Evolutionary conservation across 345 rosid species (phyloP).

Genomic region (Mangifera indica): DNA sequence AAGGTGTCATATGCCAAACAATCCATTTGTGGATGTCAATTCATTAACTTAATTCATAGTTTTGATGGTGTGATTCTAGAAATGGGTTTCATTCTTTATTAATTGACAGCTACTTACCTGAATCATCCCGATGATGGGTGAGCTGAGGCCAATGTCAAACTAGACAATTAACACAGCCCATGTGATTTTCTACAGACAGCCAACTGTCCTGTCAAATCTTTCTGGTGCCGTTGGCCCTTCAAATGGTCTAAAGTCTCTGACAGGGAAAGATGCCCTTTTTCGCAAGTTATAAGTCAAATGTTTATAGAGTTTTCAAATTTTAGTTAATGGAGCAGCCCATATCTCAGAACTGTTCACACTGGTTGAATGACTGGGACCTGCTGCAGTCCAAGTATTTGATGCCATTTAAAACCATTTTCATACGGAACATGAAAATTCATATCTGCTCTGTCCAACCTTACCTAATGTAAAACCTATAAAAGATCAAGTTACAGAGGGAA

Average conservation of each 20-base stretch:
- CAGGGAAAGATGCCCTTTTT: not conserved
- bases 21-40: not conserved
- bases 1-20: no score
- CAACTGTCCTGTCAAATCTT: not conserved
- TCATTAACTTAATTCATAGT: not conserved
- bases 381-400: not conserved
- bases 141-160: not conserved
- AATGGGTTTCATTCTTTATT: not conserved
- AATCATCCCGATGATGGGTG: not conserved
- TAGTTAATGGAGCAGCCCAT: constrained; percentile 27
- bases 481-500: not conserved
- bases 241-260: not conserved
- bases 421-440: not conserved
- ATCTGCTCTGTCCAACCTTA: not conserved
- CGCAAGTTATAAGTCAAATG: not conserved
- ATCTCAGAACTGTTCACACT: not conserved
- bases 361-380: not conserved
- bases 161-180: not conserved
- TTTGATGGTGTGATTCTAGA: not conserved
- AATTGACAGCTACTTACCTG: not conserved
- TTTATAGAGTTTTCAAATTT: not conserved
- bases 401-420: not conserved
- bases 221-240: not conserved
- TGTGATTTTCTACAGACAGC: not conserved
- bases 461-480: not conserved